Base-by-base conservation (phyloP, 768 basidiomycete genomes). In the Xerocomus spinulosus region DNA sequence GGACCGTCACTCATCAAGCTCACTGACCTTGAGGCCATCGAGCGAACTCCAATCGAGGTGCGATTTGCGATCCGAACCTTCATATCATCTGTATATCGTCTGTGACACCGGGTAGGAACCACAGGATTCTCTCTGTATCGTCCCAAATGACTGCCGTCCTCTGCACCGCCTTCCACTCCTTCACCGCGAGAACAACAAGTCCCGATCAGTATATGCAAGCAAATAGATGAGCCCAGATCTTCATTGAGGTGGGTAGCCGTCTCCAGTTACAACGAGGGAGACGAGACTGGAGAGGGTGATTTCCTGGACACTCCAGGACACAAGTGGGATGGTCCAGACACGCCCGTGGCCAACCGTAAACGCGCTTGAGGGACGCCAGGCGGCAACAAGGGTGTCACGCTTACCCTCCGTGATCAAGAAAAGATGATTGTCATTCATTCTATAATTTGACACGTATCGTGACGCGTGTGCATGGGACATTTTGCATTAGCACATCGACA, bases 331-430 rank as follows among this genome's bases (percentile, higher is more conserved):
- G 72, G 66, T 12, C 72, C 68, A 9, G 79, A 78, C 34, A 80
- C 80, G 4, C 80, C 80, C n/a, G 59, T 70, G 28, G 68, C 72
- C 8, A 73, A 77, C 14, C 66, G 72, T 18, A 79, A 78, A 60
- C 74, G 75, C 23, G 57, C 59, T n/a, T 56, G 68, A 49, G 59
- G 46, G n/a, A 58, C 53, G 15, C 56, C 57, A 6, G 47, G 56
- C 12, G 63, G 56, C 12, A 58, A 61, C 15, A 74, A 68, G 26
- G 65, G 64, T 10, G 69, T 61, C 23, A 69, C 80, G 14, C 77
- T 96, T 55, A 95, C 94, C 0, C 75, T 99, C 13, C 79, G 93
- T 8, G 95, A 98, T 64, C 95, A 99, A 67, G 94, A 98, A 70
- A 95, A 97, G 79, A 95, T 91, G 47, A 56, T 38, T 23, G 48